A percentile compares a stretch with the other conserved stretches of the same genome.
phyloP scores from a whole-genome alignment of 768 basidiomycete species.

The Nevesoporus exiguus region DNA sequence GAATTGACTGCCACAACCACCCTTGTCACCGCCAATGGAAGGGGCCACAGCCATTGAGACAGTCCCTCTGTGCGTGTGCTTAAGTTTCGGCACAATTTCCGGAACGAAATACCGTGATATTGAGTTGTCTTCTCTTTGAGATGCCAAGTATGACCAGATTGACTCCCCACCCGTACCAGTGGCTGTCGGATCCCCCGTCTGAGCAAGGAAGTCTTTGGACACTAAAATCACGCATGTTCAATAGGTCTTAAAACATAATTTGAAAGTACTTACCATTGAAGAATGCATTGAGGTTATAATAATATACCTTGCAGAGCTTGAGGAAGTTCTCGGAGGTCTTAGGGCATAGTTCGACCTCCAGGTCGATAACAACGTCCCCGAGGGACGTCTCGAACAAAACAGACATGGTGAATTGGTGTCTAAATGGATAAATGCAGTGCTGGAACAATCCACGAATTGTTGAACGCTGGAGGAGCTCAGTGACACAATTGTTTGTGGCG shows the following conservation, averaged over 20 bases:
- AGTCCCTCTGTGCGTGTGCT: constrained; percentile 81
- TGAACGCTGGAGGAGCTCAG: too few relatives aligned
- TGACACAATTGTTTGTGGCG: too few relatives aligned
- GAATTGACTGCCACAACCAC: constrained; percentile 94
- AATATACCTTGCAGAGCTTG: constrained; percentile 95
- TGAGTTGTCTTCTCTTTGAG: constrained; percentile 33
- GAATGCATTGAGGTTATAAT: constrained; percentile 95
- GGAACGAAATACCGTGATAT: constrained; percentile 85
- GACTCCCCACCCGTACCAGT: constrained; percentile 93
- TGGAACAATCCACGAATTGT: not conserved
- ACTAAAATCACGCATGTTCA: constrained; percentile 45
- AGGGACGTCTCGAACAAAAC: constrained; percentile 95
- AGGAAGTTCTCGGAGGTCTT: constrained; percentile 94
- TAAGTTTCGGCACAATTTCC: constrained; percentile 74
- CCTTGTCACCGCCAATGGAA: constrained; percentile 57
- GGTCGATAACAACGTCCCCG: constrained; percentile 94
- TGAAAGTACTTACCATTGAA: constrained; percentile 77
- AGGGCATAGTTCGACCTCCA: constrained; percentile 89
- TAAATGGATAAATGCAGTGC: not conserved
- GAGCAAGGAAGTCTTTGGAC: constrained; percentile 95
- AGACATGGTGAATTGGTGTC: constrained; percentile 58
- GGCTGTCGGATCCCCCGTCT: constrained; percentile 94
- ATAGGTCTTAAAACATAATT: not conserved
- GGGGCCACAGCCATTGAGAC: constrained; percentile 98
- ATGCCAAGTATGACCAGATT: constrained; percentile 72